These are phyloP conservation scores for Pyronema domesticum DNA, from an alignment of 495 filamentous ascomycete genomes.

Conservation along the genomic window DNA sequence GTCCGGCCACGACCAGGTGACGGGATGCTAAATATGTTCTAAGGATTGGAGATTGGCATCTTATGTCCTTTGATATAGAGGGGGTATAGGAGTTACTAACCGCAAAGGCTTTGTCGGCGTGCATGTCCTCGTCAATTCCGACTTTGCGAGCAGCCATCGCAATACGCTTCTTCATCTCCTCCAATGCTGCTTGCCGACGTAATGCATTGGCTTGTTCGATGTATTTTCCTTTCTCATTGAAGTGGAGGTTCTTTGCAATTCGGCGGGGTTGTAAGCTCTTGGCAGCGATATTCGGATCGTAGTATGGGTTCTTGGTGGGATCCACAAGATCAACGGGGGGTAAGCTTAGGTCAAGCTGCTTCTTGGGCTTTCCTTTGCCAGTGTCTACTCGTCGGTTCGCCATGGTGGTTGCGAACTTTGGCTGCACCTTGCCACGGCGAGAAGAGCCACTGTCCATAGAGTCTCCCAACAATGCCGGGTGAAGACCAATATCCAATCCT, in stretches of 20 bases:
- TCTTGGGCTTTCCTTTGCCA: slow-evolving; percentile 33
- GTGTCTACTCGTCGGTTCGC: slow-evolving; percentile 41
- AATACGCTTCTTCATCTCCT: slow-evolving; percentile 86
- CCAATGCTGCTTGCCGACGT: slow-evolving; percentile 67
- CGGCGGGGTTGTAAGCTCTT: slow-evolving; percentile 42
- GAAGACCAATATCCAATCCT: slow-evolving; percentile 75
- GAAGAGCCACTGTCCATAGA: slow-evolving; percentile 43
- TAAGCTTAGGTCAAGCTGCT: slow-evolving; percentile 49
- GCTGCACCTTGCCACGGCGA: slow-evolving; percentile 33
- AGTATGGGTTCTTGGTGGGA: slow-evolving; percentile 65
- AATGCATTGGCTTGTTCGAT: slow-evolving; percentile 81
- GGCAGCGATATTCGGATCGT: slow-evolving; percentile 51
- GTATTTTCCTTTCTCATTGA: slow-evolving; percentile 95
- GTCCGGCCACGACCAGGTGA: no score
- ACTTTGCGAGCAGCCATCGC: slow-evolving; percentile 67
- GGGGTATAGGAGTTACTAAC: slow-evolving; percentile 27
- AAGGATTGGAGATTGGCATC: slow-evolving; percentile 2
- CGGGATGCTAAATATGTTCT: no score
- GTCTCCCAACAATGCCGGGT: slow-evolving; percentile 70
- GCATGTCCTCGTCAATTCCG: slow-evolving; percentile 77
- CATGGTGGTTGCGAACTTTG: slow-evolving; percentile 42
- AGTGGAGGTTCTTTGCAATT: slow-evolving; percentile 54
- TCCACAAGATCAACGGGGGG: slow-evolving; percentile 43
- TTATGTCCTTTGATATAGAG: background rate
- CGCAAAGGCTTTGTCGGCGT: slow-evolving; percentile 73